Conservation (phyloP, 2,329 filamentous ascomycete genomes). For the Fusarium sarcochroum region DNA sequence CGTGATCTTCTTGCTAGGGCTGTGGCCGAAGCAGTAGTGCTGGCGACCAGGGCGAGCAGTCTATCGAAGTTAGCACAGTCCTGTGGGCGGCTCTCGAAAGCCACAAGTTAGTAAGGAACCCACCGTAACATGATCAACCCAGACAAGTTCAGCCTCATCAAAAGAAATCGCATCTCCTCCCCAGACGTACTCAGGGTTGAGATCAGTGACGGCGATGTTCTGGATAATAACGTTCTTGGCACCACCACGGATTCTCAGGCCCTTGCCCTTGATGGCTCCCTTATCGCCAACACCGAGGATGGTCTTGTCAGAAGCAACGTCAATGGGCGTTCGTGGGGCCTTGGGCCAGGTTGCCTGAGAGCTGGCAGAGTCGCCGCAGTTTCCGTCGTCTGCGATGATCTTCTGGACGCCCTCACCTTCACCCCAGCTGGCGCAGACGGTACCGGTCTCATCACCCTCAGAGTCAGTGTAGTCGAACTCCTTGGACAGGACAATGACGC, state of each 20-base stretch:
- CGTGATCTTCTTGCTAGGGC: constrained; percentile 8
- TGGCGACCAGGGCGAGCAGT: constrained; percentile 5
- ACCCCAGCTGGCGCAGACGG: background rate
- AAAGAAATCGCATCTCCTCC: background rate
- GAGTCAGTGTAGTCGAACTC: constrained; percentile 3
- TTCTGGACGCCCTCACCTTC: background rate
- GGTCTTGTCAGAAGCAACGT: background rate
- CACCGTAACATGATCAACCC: constrained; percentile 10
- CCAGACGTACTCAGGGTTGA: constrained; percentile 6
- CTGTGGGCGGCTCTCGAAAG: background rate
- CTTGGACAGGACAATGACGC: background rate
- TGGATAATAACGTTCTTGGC: constrained; percentile 3
- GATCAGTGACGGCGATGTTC: background rate
- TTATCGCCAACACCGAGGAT: background rate
- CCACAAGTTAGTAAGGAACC: background rate
- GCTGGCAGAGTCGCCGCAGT: background rate
- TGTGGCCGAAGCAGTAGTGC: constrained; percentile 6
- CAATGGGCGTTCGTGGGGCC: constrained; percentile 1
- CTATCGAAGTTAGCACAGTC: too few relatives aligned
- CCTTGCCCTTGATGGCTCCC: constrained; percentile 1
- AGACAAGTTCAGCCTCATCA: constrained; percentile 13
- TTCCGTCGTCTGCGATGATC: background rate
- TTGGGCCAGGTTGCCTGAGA: background rate
- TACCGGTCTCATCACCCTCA: background rate
- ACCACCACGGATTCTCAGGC: background rate